Percentiles rank a stretch among this genome's conserved stretches.
These are phyloP conservation scores for Bretschneidera sinensis DNA, from an alignment of 345 rosid genomes.

Conservation along the genomic window DNA sequence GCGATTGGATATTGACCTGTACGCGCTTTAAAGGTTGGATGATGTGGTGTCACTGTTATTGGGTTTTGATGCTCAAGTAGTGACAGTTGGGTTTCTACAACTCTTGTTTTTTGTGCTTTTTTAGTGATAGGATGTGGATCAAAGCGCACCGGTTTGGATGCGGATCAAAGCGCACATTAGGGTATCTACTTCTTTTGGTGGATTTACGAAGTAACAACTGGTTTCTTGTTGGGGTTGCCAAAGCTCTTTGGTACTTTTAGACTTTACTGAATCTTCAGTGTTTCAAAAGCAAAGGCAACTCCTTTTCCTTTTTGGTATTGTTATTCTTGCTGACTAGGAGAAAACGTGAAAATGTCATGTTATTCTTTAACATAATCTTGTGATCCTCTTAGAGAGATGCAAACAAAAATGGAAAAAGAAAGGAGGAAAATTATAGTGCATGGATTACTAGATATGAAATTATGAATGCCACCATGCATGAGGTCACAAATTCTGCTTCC, in stretches of 20 bases:
- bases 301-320: background rate
- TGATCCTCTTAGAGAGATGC: too few relatives aligned
- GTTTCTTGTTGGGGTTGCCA: constrained; percentile 17
- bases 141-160: background rate
- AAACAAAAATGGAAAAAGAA: background rate
- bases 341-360: background rate
- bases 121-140: too few relatives aligned
- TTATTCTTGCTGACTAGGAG: background rate
- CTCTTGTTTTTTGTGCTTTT: too few relatives aligned
- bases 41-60: too few relatives aligned
- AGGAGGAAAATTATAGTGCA: background rate
- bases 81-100: too few relatives aligned
- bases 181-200: background rate
- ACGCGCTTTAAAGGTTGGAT: background rate
- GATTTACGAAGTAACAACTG: too few relatives aligned
- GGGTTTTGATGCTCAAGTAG: background rate
- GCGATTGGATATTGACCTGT: constrained; percentile 7
- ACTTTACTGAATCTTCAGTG: constrained; percentile 18
- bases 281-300: background rate
- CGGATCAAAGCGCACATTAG: constrained; percentile 4
- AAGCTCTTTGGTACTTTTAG: constrained; percentile 10
- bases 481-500: too few relatives aligned
- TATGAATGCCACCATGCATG: too few relatives aligned
- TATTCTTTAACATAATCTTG: too few relatives aligned
- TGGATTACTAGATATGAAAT: background rate